Evolutionary conservation across 1,284 basidiomycete genomes (phyloP).

Genomic region (Malassezia japonica): DNA sequence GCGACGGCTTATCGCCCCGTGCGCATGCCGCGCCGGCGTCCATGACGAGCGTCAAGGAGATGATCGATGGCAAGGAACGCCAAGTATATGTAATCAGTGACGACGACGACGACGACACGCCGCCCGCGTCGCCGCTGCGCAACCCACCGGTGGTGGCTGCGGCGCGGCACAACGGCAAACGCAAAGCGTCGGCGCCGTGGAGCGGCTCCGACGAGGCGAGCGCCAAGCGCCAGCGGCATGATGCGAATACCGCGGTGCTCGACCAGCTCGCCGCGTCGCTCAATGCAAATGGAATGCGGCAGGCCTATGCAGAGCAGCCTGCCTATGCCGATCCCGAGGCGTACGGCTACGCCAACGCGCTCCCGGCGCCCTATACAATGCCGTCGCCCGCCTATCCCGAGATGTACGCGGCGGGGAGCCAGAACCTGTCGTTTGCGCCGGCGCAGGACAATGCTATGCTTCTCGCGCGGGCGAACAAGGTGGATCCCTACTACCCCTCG

Average conservation of each 20-base stretch:
- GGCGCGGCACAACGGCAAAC: slow-evolving; percentile 1
- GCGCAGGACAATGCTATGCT: not conserved
- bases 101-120: slow-evolving; percentile 9
- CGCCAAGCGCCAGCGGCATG: slow-evolving; percentile 13
- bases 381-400: no score
- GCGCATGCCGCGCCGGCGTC: not conserved
- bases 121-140: slow-evolving; percentile 8
- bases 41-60: slow-evolving; percentile 7
- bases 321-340: no score
- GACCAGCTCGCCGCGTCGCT: slow-evolving; percentile 6
- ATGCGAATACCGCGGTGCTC: not conserved
- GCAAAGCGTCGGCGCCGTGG: slow-evolving; percentile 7
- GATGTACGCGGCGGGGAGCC: no score
- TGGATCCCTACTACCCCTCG: not conserved
- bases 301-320: no score
- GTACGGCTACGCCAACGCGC: no score
- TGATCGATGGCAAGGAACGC: slow-evolving; percentile 14
- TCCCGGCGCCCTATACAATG: no score
- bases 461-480: not conserved
- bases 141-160: not conserved
- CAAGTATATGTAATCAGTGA: slow-evolving; percentile 16
- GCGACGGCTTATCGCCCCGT: not conserved
- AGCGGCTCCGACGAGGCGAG: not conserved
- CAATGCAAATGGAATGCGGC: not conserved
- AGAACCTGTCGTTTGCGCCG: no score